Conservation (phyloP, 768 basidiomycete genomes). For the Gymnopilus dilepis region DNA sequence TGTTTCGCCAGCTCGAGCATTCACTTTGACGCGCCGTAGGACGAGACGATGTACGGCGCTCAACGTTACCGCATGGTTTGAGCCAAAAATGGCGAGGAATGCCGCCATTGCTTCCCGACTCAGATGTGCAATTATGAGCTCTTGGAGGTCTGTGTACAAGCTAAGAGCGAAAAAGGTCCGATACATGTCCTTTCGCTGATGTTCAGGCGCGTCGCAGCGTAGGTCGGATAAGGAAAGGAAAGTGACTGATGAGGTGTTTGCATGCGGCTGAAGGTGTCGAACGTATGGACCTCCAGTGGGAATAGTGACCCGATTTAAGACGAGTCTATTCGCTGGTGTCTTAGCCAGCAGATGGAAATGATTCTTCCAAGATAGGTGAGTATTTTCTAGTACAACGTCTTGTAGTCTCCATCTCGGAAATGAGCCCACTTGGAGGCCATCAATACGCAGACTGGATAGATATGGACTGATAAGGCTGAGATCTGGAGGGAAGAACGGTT, state of each 20-base stretch:
- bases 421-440: not conserved
- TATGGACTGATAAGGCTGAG: slow-evolving; percentile 13
- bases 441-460: slow-evolving; percentile 9
- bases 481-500: slow-evolving; percentile 10
- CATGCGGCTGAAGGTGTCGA: not conserved
- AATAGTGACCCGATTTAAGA: slow-evolving; percentile 9
- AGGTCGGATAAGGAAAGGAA: slow-evolving; percentile 11
- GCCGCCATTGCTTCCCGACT: slow-evolving; percentile 1
- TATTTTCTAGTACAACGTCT: not conserved
- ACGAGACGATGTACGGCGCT: not conserved
- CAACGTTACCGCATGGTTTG: not conserved
- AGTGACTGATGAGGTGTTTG: not conserved
- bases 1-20: not conserved
- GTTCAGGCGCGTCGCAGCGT: not conserved
- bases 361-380: slow-evolving; percentile 5
- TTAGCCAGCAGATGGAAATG: slow-evolving; percentile 15
- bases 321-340: not conserved
- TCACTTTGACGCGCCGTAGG: not conserved
- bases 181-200: slow-evolving; percentile 7
- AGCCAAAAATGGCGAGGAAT: not conserved
- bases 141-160: not conserved
- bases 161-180: slow-evolving; percentile 11
- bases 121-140: slow-evolving; percentile 1
- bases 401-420: slow-evolving; percentile 9
- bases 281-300: slow-evolving; percentile 9